Percentiles rank a stretch among this genome's conserved stretches.
Conservation (phyloP, 768 basidiomycete genomes). For the Lanmaoa rubissima region DNA sequence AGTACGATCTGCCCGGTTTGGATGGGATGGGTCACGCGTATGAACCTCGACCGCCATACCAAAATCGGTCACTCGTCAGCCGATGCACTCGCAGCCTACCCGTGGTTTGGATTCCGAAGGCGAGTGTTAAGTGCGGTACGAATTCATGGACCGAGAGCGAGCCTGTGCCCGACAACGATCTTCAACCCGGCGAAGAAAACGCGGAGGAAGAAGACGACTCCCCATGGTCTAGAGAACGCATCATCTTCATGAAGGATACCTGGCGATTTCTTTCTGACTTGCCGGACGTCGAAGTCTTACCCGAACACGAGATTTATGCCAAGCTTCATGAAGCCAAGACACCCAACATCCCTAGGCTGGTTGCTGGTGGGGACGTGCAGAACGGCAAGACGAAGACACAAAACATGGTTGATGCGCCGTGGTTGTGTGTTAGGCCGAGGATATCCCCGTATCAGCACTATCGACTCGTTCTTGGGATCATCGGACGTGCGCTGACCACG, state of each 20-base stretch:
- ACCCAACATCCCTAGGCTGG: constrained; percentile 3
- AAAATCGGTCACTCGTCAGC: neutral
- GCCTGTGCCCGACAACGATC: neutral
- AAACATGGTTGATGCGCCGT: neutral
- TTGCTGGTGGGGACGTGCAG: neutral
- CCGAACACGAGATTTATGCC: constrained; percentile 5
- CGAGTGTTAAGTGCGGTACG: neutral
- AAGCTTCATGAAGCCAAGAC: neutral
- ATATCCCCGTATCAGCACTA: constrained; percentile 1
- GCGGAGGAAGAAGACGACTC: neutral
- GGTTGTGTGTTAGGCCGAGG: neutral
- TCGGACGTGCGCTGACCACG: neutral
- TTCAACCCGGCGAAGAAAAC: too few relatives aligned
- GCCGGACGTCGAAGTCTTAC: neutral
- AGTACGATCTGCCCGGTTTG: neutral
- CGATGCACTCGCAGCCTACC: neutral
- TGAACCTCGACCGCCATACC: neutral
- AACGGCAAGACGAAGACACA: neutral
- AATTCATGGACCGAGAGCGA: neutral
- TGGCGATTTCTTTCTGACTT: neutral
- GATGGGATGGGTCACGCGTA: neutral
- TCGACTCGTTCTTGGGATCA: neutral
- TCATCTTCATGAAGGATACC: constrained; percentile 5
- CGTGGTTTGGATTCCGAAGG: neutral
- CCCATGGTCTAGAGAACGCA: neutral